Percentiles rank a stretch among this genome's conserved stretches.
Evolutionary conservation across 208 protist species (phyloP).

Genomic region (Leishmania braziliensis): DNA sequence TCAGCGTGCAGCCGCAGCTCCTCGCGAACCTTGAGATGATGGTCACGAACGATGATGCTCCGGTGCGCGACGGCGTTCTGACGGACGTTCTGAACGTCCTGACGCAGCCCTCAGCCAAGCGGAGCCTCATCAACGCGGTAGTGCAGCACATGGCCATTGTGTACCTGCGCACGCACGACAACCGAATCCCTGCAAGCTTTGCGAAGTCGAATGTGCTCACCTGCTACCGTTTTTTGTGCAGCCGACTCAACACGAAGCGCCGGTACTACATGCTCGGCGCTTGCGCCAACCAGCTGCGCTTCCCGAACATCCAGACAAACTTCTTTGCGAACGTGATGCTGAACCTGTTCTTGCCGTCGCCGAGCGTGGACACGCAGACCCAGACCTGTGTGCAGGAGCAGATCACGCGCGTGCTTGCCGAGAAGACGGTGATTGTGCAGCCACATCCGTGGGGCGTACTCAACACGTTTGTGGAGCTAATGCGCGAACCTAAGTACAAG

Average conservation of each 20-base stretch:
- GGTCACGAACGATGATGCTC: conserved; percentile 46
- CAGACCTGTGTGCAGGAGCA: conserved; percentile 97
- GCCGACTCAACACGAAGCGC: conserved; percentile 91
- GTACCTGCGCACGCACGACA: conserved; percentile 47
- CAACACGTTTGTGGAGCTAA: conserved; percentile 99
- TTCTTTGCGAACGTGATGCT: conserved; percentile 98
- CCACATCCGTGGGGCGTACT: conserved; percentile 99
- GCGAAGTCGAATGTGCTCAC: conserved; percentile 90
- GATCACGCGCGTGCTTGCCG: conserved; percentile 94
- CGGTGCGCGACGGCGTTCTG: conserved; percentile 35
- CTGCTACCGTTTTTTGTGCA: conserved; percentile 95
- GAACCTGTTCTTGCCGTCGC: conserved; percentile 94
- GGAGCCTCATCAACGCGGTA: conserved; percentile 95
- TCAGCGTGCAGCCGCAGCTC: conserved; percentile 43
- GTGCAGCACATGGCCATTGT: conserved; percentile 96
- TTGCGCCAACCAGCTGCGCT: conserved; percentile 98
- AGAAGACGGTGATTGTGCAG: conserved; percentile 98
- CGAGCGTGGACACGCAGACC: conserved; percentile 44
- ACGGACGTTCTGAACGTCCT: conserved; percentile 42
- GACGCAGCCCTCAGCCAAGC: conserved; percentile 76
- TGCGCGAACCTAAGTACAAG: conserved; percentile 95
- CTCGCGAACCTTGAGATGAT: conserved; percentile 43
- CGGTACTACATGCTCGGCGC: conserved; percentile 97
- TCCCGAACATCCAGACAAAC: conserved; percentile 99
- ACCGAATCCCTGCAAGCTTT: conserved; percentile 37